Evolutionary conservation across 352 stramenopile genomes (phyloP).

Genomic region (Pythium periplocum): DNA sequence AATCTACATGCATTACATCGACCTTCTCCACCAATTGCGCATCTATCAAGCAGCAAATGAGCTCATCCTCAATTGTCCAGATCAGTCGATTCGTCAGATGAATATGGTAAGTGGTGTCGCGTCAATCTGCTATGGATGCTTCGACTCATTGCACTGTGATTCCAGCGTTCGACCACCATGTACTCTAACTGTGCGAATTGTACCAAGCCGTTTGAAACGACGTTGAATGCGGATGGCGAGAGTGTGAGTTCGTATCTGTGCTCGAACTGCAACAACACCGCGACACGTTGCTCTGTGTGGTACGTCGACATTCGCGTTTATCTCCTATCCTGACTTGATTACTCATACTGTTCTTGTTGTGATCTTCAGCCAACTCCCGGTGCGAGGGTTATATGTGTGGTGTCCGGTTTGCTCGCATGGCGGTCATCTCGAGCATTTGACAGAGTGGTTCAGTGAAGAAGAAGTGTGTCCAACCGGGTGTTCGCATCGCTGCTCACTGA

Average conservation of each 20-base stretch:
- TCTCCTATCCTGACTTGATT: too few relatives aligned
- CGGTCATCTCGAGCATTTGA: slow-evolving; percentile 73
- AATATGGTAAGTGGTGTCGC: slow-evolving; percentile 61
- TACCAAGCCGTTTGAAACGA: slow-evolving; percentile 58
- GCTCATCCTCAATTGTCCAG: slow-evolving; percentile 76
- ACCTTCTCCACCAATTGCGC: slow-evolving; percentile 81
- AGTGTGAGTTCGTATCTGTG: slow-evolving; percentile 37
- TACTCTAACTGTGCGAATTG: slow-evolving; percentile 83
- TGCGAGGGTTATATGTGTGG: slow-evolving; percentile 88
- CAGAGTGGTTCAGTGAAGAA: slow-evolving; percentile 50
- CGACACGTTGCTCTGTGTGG: slow-evolving; percentile 85
- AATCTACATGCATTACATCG: slow-evolving; percentile 89
- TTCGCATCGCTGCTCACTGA: slow-evolving; percentile 28
- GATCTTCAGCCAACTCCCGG: slow-evolving; percentile 61
- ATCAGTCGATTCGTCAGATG: slow-evolving; percentile 87
- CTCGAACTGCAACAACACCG: slow-evolving; percentile 64
- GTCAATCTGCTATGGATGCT: too few relatives aligned
- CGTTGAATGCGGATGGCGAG: slow-evolving; percentile 20
- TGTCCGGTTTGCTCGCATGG: slow-evolving; percentile 89
- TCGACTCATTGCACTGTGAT: slow-evolving; percentile 4
- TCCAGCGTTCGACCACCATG: slow-evolving; percentile 82
- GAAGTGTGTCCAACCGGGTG: slow-evolving; percentile 49
- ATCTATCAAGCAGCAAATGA: slow-evolving; percentile 87
- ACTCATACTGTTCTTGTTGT: slow-evolving; percentile 9
- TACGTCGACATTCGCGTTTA: slow-evolving; percentile 18